Base-by-base conservation (phyloP, 2,329 filamentous ascomycete genomes). In the Hypoxylon sp. region DNA sequence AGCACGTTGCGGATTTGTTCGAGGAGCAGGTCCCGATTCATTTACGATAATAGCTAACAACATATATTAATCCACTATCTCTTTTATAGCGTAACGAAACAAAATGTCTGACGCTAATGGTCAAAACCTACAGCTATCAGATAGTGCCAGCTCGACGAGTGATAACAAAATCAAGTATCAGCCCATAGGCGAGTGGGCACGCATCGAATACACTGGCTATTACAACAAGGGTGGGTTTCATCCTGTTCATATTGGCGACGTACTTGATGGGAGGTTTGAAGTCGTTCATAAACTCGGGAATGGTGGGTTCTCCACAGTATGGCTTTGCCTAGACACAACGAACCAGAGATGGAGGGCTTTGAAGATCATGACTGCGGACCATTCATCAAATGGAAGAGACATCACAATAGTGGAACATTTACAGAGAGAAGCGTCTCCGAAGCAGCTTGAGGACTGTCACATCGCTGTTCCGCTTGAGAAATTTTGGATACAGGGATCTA, bases 201-300 rank as follows among this genome's bases (percentile, higher is more conserved):
- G 2, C 2, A 3, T 21, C 38, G 38, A 43, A 43, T 2, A 19
- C 14, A 2, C n/a, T 21, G 2, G n/a, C 5, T 7, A 21, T 10
- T 43, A 43, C 38, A 43, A 43, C 38, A 43, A 43, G 17, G 38
- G 38, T 11, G 38, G 38, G 7, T 21, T 19, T 11, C 38, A 43
- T 17, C 38, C 38, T 19, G 38, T 43, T 2, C 38, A 21, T 10
- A 19, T 43, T n/a, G 38, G 38, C 7, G 38, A 43, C 19, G 5
- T 43, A 43, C 17, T 43, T 19, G 38, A 7, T 11, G 38, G 17
- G 17, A 43, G 55, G 30, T 67, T 63, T 9, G n/a, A 60, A 11
- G 64, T 67, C n/a, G 38, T 67, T 9, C 56, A 64, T 19, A 64
- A 67, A 10, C 56, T 64, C 19, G 65, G 60, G 19, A 48, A 52